Conservation (phyloP, 495 filamentous ascomycete genomes). For the Penicillium riverlandense region DNA sequence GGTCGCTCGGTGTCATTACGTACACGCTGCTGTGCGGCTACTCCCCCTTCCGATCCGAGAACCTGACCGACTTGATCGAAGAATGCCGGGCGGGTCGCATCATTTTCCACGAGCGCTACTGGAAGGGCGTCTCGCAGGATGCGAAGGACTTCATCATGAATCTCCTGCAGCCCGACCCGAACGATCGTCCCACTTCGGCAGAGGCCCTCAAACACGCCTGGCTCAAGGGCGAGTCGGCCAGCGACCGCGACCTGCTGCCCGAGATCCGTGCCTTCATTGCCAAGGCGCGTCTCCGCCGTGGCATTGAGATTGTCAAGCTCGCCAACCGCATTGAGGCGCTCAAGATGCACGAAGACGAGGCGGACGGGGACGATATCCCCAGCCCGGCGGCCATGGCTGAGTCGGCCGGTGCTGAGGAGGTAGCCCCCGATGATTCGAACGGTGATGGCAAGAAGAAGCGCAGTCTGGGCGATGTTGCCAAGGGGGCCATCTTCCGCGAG, state of each 20-base stretch:
- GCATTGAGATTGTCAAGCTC: constrained; percentile 95
- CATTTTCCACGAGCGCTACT: constrained; percentile 97
- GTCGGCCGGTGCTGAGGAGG: constrained; percentile 2
- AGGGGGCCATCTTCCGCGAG: constrained; percentile 90
- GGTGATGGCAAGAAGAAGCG: constrained; percentile 43
- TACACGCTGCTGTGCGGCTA: constrained; percentile 99
- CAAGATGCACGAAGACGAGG: constrained; percentile 88
- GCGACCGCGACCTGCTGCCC: constrained; percentile 92
- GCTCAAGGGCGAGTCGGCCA: constrained; percentile 85
- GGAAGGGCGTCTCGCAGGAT: constrained; percentile 93
- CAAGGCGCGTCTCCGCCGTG: constrained; percentile 79
- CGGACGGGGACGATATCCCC: constrained; percentile 69
- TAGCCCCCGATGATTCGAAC: neutral
- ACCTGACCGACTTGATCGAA: constrained; percentile 86
- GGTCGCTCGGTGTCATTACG: constrained; percentile 97
- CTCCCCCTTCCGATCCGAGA: constrained; percentile 94
- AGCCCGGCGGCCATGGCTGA: constrained; percentile 42
- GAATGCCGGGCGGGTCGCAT: constrained; percentile 86
- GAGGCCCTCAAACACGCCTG: constrained; percentile 79
- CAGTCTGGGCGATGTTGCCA: constrained; percentile 67
- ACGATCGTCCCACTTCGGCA: constrained; percentile 71
- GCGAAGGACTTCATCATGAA: constrained; percentile 90
- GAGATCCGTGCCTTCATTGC: constrained; percentile 95
- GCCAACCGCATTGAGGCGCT: constrained; percentile 95
- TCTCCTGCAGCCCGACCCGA: constrained; percentile 72